A percentile compares a stretch with the other conserved stretches of the same genome.
Conservation (phyloP, 1,139 yeast genomes). For the Suhomyces atakaporum region DNA sequence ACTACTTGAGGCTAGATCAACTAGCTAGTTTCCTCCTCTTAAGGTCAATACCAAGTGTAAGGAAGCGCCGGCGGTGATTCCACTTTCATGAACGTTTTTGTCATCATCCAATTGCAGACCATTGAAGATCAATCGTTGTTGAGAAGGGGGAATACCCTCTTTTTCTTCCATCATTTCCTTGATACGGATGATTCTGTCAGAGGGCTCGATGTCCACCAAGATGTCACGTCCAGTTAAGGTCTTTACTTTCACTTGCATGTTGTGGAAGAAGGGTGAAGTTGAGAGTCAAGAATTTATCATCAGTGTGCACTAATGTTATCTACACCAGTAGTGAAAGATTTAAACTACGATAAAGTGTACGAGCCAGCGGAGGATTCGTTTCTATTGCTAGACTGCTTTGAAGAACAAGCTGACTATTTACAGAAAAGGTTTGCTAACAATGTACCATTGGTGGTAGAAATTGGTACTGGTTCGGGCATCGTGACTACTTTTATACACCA, state of each 20-base stretch:
- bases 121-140: constrained; percentile 85
- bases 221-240: constrained; percentile 86
- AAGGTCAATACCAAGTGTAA: constrained; percentile 86
- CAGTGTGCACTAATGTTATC: constrained; percentile 35
- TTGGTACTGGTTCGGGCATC: constrained; percentile 92
- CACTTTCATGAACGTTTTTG: constrained; percentile 65
- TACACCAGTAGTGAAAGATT: constrained; percentile 36
- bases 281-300: not conserved
- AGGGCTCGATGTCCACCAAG: constrained; percentile 75
- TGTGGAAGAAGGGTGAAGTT: constrained; percentile 1
- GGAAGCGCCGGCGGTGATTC: constrained; percentile 73
- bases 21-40: constrained; percentile 64
- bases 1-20: too few species aligned
- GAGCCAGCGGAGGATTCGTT: constrained; percentile 95
- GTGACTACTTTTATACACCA: constrained; percentile 72
- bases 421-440: constrained; percentile 26
- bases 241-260: constrained; percentile 69
- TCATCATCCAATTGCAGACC: constrained; percentile 93
- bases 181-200: constrained; percentile 75
- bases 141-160: constrained; percentile 97
- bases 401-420: constrained; percentile 49
- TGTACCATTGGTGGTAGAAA: constrained; percentile 68
- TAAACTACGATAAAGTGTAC: constrained; percentile 58
- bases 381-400: constrained; percentile 76
- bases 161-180: constrained; percentile 95